Evolutionary conservation across 2,329 filamentous ascomycete species (phyloP).

Genomic region (Aureobasidium sp.): DNA sequence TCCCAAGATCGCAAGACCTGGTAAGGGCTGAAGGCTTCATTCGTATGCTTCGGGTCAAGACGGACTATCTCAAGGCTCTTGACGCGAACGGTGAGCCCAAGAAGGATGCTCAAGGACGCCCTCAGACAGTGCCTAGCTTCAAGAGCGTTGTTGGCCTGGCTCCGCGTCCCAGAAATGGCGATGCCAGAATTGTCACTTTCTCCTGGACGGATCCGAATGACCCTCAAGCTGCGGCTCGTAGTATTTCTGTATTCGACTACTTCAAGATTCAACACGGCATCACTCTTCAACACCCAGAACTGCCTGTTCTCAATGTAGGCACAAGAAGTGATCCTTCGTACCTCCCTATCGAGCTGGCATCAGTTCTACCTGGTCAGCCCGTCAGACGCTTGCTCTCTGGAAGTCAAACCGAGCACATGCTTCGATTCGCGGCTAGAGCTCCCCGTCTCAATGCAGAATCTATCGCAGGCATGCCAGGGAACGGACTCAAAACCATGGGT

Average conservation of each 20-base stretch:
- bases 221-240: conserved; percentile 24
- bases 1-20: neutral
- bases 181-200: conserved; percentile 49
- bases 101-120: conserved; percentile 29
- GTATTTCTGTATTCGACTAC: conserved; percentile 48
- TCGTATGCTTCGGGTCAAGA: conserved; percentile 35
- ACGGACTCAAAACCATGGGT: conserved; percentile 52
- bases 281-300: conserved; percentile 45
- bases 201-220: conserved; percentile 15
- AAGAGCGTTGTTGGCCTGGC: conserved; percentile 45
- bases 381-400: conserved; percentile 53
- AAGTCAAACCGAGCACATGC: conserved; percentile 61
- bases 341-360: conserved; percentile 60
- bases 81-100: conserved; percentile 11
- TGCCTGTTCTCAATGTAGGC: conserved; percentile 55
- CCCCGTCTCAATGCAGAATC: conserved; percentile 62
- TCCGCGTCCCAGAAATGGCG: conserved; percentile 23
- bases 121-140: conserved; percentile 18
- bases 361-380: conserved; percentile 58
- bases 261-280: conserved; percentile 40
- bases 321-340: conserved; percentile 52
- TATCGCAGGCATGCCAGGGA: conserved; percentile 45
- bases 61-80: conserved; percentile 31
- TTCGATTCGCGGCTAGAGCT: conserved; percentile 61
- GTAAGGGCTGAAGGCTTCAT: conserved; percentile 31